These are phyloP conservation scores for Enterocytospora artemiae DNA, from an alignment of 371 early-diverging fungal species.

Conservation along the genomic window DNA sequence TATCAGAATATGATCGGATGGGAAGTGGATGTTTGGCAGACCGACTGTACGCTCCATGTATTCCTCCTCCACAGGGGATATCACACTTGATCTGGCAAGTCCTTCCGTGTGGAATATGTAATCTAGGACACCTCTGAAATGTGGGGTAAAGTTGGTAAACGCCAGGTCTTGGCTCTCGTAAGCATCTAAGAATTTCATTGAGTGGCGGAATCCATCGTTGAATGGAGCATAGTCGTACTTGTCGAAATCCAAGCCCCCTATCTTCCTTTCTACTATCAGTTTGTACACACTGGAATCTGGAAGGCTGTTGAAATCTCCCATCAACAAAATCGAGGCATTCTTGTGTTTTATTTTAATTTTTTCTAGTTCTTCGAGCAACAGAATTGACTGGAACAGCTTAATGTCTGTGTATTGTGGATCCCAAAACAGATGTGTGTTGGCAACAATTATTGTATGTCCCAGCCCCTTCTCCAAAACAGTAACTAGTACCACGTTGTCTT, in stretches of 20 bases:
- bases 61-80: slow-evolving; percentile 71
- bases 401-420: slow-evolving; percentile 73
- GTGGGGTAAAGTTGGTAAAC: slow-evolving; percentile 84
- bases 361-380: slow-evolving; percentile 81
- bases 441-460: slow-evolving; percentile 62
- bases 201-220: slow-evolving; percentile 58
- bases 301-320: slow-evolving; percentile 90
- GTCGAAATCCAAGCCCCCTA: slow-evolving; percentile 62
- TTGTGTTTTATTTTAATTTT: slow-evolving; percentile 56
- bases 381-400: slow-evolving; percentile 84
- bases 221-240: slow-evolving; percentile 70
- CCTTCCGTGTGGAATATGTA: slow-evolving; percentile 81
- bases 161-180: slow-evolving; percentile 64
- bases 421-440: slow-evolving; percentile 65
- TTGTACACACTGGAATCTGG: slow-evolving; percentile 80
- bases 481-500: slow-evolving; percentile 85
- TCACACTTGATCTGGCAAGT: slow-evolving; percentile 66
- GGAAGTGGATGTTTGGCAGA: slow-evolving; percentile 80
- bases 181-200: slow-evolving; percentile 52
- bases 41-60: slow-evolving; percentile 72
- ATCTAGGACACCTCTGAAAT: slow-evolving; percentile 80
- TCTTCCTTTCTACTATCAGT: slow-evolving; percentile 61
- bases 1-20: slow-evolving; percentile 66
- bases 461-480: slow-evolving; percentile 63
- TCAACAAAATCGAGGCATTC: slow-evolving; percentile 48